These are phyloP conservation scores for Dioszegia crocea DNA, from an alignment of 768 basidiomycete genomes.

Conservation along the genomic window DNA sequence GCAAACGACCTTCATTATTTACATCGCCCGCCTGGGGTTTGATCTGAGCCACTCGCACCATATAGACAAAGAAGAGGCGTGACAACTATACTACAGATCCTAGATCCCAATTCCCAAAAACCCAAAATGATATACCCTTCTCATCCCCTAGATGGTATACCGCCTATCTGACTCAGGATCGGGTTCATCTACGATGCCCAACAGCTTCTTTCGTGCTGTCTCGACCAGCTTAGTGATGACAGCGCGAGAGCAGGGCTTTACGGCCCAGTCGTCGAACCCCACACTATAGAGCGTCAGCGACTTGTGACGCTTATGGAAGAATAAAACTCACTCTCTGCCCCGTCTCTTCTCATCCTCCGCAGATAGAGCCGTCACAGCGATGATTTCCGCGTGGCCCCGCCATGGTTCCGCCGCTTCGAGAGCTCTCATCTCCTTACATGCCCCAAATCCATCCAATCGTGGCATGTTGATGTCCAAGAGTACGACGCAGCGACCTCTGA, in stretches of 20 bases:
- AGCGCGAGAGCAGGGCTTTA: slow-evolving; percentile 33
- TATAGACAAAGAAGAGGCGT: no score
- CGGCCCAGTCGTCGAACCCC: slow-evolving; percentile 34
- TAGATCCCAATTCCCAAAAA: no score
- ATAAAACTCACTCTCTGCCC: slow-evolving; percentile 39
- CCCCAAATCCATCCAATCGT: slow-evolving; percentile 40
- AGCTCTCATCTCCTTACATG: slow-evolving; percentile 33
- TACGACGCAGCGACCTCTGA: slow-evolving; percentile 19
- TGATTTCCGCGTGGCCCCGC: slow-evolving; percentile 26
- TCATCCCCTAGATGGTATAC: slow-evolving; percentile 2
- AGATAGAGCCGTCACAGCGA: slow-evolving; percentile 43
- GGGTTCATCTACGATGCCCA: slow-evolving; percentile 12
- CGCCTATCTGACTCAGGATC: slow-evolving; percentile 4
- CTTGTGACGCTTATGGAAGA: not conserved
- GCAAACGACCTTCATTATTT: no score
- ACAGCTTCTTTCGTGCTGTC: slow-evolving; percentile 19
- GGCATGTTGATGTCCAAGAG: slow-evolving; percentile 49
- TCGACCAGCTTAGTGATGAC: slow-evolving; percentile 26
- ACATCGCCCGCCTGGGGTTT: no score
- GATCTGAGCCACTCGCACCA: no score
- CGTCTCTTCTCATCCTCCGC: slow-evolving; percentile 34
- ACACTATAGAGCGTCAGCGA: slow-evolving; percentile 11
- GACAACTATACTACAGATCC: no score
- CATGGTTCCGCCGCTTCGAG: slow-evolving; percentile 24
- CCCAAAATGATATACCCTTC: no score